phyloP scores from a whole-genome alignment of 805 yeast genomes.

The Ogataea henricii region DNA sequence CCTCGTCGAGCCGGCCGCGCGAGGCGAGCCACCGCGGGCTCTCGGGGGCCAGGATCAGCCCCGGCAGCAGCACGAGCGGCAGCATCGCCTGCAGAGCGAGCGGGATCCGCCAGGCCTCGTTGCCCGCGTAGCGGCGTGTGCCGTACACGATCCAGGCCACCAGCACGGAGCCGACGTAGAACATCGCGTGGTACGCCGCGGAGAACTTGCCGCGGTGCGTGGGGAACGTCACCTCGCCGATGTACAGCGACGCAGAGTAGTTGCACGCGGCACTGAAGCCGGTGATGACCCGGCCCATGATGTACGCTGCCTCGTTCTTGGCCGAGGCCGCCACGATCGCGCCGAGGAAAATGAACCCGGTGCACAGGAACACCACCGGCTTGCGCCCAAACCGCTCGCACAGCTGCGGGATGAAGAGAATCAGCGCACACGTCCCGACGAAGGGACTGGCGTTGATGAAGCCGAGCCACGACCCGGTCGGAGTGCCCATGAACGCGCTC shows the following conservation, averaged over 20 bases:
- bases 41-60: constrained; percentile 39
- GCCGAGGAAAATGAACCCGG: constrained; percentile 18
- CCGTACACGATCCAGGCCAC: constrained; percentile 48
- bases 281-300: constrained; percentile 19
- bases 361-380: constrained; percentile 14
- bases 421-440: constrained; percentile 21
- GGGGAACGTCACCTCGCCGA: constrained; percentile 40
- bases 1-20: constrained; percentile 36
- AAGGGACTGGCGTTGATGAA: constrained; percentile 24
- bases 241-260: constrained; percentile 22
- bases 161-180: constrained; percentile 45
- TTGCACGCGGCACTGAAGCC: constrained; percentile 22
- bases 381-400: constrained; percentile 23
- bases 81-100: constrained; percentile 41
- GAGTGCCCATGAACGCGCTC: constrained; percentile 19
- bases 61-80: constrained; percentile 36
- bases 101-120: constrained; percentile 42
- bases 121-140: constrained; percentile 30
- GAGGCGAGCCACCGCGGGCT: constrained; percentile 38
- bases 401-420: constrained; percentile 18
- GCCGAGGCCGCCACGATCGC: constrained; percentile 24
- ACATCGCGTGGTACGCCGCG: constrained; percentile 41
- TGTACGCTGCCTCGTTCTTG: constrained; percentile 19
- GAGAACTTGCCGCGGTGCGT: constrained; percentile 34
- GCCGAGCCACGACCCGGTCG: constrained; percentile 23